phyloP scores from a whole-genome alignment of 106 monocot genomes.

The Ottelia alismoides region DNA sequence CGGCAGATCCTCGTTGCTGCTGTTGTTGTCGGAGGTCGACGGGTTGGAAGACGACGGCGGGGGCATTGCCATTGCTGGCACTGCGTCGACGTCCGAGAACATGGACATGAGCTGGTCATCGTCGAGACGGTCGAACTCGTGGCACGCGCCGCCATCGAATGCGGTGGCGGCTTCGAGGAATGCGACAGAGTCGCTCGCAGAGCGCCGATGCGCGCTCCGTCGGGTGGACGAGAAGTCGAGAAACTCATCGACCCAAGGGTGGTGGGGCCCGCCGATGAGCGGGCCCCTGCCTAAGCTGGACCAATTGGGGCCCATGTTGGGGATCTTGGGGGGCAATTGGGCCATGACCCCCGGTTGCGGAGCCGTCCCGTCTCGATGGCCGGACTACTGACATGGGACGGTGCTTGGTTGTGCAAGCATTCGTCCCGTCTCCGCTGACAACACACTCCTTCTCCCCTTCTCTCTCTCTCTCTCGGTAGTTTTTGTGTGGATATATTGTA shows the following conservation, averaged over 20 bases:
- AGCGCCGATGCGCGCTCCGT: conserved; percentile 56
- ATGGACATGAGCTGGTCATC: too few relatives aligned
- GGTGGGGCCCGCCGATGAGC: neutral
- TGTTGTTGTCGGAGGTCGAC: conserved; percentile 26
- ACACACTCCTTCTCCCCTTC: too few relatives aligned
- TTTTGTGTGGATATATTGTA: too few relatives aligned
- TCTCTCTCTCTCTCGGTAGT: conserved; percentile 1
- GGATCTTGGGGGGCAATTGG: conserved; percentile 61
- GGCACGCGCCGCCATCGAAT: conserved; percentile 16
- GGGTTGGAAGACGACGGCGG: conserved; percentile 14
- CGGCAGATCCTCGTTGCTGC: conserved; percentile 27
- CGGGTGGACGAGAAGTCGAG: conserved; percentile 53
- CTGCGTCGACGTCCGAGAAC: too few relatives aligned
- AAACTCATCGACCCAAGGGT: conserved; percentile 69
- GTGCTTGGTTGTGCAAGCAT: too few relatives aligned
- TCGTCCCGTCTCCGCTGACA: too few relatives aligned
- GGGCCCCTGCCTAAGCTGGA: conserved; percentile 8
- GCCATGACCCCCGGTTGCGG: conserved; percentile 29
- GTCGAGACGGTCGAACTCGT: too few relatives aligned
- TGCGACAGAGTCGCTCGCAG: conserved; percentile 62
- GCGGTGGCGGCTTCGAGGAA: conserved; percentile 44
- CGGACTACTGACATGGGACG: too few relatives aligned
- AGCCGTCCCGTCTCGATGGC: too few relatives aligned
- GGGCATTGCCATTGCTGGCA: neutral
- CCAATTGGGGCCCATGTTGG: conserved; percentile 29